Evolutionary conservation across 345 rosid genomes (phyloP).

Genomic region (Populus euphratica): DNA sequence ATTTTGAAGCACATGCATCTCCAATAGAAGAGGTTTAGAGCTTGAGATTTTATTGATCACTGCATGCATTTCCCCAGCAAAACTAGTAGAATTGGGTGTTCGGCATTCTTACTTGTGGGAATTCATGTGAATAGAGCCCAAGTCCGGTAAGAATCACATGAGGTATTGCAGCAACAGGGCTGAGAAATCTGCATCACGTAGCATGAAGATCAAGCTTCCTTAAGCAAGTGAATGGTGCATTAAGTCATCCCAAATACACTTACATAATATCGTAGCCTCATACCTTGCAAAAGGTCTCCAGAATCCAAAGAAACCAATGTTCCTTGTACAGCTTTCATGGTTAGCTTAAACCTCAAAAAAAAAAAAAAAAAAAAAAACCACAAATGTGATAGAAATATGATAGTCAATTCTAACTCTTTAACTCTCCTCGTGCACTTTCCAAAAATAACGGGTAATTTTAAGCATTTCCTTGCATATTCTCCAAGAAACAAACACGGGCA

Average conservation of each 20-base stretch:
- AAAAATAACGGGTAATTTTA: background rate
- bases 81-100: background rate
- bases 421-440: background rate
- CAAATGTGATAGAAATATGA: background rate
- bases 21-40: background rate
- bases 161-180: constrained; percentile 80
- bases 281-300: constrained; percentile 73
- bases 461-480: background rate
- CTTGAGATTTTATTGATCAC: background rate
- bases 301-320: constrained; percentile 85
- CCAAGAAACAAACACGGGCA: background rate
- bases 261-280: background rate
- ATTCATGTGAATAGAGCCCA: constrained; percentile 64
- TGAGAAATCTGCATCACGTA: constrained; percentile 54
- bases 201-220: background rate
- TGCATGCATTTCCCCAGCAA: background rate
- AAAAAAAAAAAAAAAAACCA: constrained; percentile 26
- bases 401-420: background rate
- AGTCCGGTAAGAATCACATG: constrained; percentile 79
- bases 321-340: constrained; percentile 77
- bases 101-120: constrained; percentile 60
- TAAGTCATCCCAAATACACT: background rate
- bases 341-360: constrained; percentile 51
- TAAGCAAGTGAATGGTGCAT: background rate
- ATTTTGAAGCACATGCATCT: background rate